Evolutionary conservation across 116 monocot species (phyloP).

Genomic region (Dioscorea cayenensis): DNA sequence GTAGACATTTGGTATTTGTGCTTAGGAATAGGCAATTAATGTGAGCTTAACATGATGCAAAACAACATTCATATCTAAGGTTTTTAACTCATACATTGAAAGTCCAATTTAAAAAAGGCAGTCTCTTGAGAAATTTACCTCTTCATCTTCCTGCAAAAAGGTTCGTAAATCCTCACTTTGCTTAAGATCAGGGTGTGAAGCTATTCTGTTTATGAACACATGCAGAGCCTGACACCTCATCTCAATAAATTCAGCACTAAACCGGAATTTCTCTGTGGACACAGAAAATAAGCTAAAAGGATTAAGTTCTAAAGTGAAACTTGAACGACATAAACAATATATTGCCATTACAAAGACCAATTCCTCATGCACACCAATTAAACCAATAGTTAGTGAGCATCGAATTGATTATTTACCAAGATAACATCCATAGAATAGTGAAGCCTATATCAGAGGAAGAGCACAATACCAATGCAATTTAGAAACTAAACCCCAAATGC

Average conservation of each 20-base stretch:
- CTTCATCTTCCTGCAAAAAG: conserved; percentile 96
- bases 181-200: conserved; percentile 81
- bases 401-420: too few species aligned
- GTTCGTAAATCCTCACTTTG: conserved; percentile 82
- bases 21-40: too few species aligned
- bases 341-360: neutral
- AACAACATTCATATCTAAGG: neutral
- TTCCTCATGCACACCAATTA: neutral
- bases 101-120: neutral
- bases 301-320: neutral
- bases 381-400: neutral
- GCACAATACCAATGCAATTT: too few species aligned
- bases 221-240: conserved; percentile 86
- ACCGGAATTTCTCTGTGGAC: conserved; percentile 89
- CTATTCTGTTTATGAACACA: conserved; percentile 76
- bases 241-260: conserved; percentile 95
- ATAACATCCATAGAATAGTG: too few species aligned
- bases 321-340: neutral
- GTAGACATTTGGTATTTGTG: too few species aligned
- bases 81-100: neutral
- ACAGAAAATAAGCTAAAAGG: neutral
- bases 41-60: neutral
- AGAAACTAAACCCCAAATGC: too few species aligned
- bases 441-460: too few species aligned
- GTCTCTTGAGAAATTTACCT: conserved; percentile 32